Percentiles rank a stretch among this genome's conserved stretches.
Conservation (phyloP, 225 moss, liverwort and hornwort species). For the Bryum argenteum region DNA sequence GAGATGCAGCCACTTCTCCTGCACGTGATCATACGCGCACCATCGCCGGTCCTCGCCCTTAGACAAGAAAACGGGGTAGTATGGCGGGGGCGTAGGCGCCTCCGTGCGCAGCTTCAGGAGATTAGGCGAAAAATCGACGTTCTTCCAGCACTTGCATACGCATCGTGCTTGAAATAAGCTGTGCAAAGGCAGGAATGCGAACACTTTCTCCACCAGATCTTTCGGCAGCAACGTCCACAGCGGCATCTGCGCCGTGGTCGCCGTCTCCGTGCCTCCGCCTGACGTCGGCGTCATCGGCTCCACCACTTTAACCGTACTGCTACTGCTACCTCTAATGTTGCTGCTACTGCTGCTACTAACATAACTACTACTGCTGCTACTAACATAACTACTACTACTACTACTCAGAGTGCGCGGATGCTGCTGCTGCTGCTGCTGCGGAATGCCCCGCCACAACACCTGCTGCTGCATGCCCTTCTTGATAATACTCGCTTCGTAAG, state of each 20-base stretch:
- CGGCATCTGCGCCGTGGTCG: constrained; percentile 23
- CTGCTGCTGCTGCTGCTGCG: constrained; percentile 19
- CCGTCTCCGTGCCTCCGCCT: constrained; percentile 23
- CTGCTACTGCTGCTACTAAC: constrained; percentile 29
- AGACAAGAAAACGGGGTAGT: constrained; percentile 62
- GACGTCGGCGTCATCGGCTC: constrained; percentile 28
- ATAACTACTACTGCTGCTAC: constrained; percentile 6
- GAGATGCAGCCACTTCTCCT: constrained; percentile 56
- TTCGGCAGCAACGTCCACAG: constrained; percentile 66
- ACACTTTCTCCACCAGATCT: constrained; percentile 68
- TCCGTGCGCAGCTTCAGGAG: constrained; percentile 64
- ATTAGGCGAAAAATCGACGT: constrained; percentile 53
- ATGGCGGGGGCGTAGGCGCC: constrained; percentile 48
- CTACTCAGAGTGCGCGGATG: constrained; percentile 23
- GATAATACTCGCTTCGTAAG: constrained; percentile 38
- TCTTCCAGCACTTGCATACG: constrained; percentile 65
- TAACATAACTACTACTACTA: constrained; percentile 22
- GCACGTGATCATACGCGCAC: constrained; percentile 63
- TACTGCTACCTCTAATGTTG: background rate
- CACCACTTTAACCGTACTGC: constrained; percentile 29
- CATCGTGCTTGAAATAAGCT: constrained; percentile 62
- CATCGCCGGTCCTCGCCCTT: constrained; percentile 61
- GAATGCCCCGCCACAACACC: constrained; percentile 27
- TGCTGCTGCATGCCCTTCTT: constrained; percentile 40
- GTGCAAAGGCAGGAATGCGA: constrained; percentile 61